These are phyloP conservation scores for Clarireedia hainanense DNA, from an alignment of 2,329 filamentous ascomycete species.

Conservation along the genomic window DNA sequence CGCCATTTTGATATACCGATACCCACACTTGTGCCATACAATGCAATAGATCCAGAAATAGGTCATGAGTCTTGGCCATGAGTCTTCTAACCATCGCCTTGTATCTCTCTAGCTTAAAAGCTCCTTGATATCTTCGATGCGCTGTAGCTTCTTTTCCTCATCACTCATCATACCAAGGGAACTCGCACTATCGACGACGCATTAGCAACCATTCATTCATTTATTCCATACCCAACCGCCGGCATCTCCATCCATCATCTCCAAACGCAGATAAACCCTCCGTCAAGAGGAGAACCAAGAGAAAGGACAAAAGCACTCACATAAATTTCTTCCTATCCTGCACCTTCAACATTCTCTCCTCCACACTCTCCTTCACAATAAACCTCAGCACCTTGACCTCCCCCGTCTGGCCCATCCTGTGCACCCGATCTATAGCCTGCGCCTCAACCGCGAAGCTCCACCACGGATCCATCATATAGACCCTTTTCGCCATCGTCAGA, in stretches of 20 bases:
- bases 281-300: constrained; percentile 23
- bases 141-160: constrained; percentile 82
- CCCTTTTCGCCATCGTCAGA: constrained; percentile 76
- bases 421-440: constrained; percentile 94
- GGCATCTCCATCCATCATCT: neutral
- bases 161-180: constrained; percentile 91
- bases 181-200: constrained; percentile 57
- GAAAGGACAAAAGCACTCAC: constrained; percentile 42
- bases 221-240: neutral
- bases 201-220: neutral
- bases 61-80: too few relatives aligned
- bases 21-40: too few relatives aligned
- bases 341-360: constrained; percentile 87
- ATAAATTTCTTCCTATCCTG: constrained; percentile 96
- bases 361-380: constrained; percentile 83
- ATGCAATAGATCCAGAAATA: too few relatives aligned
- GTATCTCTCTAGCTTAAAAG: constrained; percentile 43
- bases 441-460: constrained; percentile 97
- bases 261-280: neutral
- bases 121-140: constrained; percentile 91
- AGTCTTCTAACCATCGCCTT: too few relatives aligned
- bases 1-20: too few relatives aligned
- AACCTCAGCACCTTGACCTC: constrained; percentile 85
- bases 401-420: constrained; percentile 87
- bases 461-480: constrained; percentile 99